Conservation (phyloP, 2,329 filamentous ascomycete genomes). For the Pseudocercospora pini-densiflorae region DNA sequence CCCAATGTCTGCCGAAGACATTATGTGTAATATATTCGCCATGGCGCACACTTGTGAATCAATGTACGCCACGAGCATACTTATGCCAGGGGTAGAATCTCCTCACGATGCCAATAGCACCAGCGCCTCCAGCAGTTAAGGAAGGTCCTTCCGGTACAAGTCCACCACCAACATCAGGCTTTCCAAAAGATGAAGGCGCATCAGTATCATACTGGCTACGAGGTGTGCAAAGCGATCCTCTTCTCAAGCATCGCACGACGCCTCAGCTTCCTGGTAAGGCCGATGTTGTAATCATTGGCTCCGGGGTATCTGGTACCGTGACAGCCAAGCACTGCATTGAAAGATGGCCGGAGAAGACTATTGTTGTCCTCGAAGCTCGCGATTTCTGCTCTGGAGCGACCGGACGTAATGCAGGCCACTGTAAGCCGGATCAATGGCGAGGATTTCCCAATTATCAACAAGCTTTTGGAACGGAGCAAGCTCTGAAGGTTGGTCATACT, state of each 20-base stretch:
- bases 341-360: constrained; percentile 36
- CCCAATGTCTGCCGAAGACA: no score
- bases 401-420: constrained; percentile 55
- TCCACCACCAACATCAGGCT: not conserved
- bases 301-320: constrained; percentile 19
- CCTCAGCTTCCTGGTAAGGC: constrained; percentile 49
- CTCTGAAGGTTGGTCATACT: constrained; percentile 55
- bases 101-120: not conserved
- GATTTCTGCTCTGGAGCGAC: constrained; percentile 82
- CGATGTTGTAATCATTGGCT: constrained; percentile 35
- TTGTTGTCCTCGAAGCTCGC: constrained; percentile 75
- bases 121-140: not conserved
- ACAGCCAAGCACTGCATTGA: constrained; percentile 4
- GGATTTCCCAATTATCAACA: constrained; percentile 42
- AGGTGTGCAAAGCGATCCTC: not conserved
- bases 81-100: no score
- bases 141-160: not conserved
- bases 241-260: constrained; percentile 64
- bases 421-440: constrained; percentile 9
- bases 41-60: no score
- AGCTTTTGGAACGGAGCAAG: constrained; percentile 54
- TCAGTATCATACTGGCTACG: not conserved
- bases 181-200: not conserved
- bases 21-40: no score
- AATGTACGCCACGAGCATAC: no score